Evolutionary conservation across 2,329 filamentous ascomycete genomes (phyloP).

Genomic region (Hypoxylon sp.): DNA sequence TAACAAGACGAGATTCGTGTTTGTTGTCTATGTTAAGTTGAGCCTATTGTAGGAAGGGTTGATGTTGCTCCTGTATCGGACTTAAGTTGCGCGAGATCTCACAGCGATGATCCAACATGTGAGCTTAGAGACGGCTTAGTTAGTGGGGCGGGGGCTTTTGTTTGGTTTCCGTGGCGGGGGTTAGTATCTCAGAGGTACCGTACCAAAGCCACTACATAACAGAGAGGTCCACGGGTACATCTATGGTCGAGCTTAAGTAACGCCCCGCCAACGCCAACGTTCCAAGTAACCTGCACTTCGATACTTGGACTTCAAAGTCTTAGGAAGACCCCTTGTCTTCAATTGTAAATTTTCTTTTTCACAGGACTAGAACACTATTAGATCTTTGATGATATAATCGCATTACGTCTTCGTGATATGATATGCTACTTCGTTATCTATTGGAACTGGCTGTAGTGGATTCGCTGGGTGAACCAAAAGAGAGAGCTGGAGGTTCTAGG

Average conservation of each 20-base stretch:
- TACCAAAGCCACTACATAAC: constrained; percentile 12
- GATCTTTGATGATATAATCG: not conserved
- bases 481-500: constrained; percentile 34
- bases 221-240: not conserved
- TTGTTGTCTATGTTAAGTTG: constrained; percentile 18
- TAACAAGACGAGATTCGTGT: not conserved
- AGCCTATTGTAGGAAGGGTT: constrained; percentile 14
- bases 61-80: constrained; percentile 42
- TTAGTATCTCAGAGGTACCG: not conserved
- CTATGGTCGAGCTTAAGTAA: constrained; percentile 23
- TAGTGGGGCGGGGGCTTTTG: constrained; percentile 35
- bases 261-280: constrained; percentile 28
- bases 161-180: constrained; percentile 18
- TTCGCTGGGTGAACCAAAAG: constrained; percentile 4
- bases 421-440: constrained; percentile 7
- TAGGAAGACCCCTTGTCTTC: not conserved
- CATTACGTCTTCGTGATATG: constrained; percentile 2
- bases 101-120: constrained; percentile 29
- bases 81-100: constrained; percentile 37
- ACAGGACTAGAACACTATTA: not conserved
- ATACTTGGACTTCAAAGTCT: not conserved
- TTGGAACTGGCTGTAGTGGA: not conserved
- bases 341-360: not conserved
- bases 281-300: not conserved
- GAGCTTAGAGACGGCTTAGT: constrained; percentile 25